phyloP scores from a whole-genome alignment of 345 rosid genomes.

The Hevea brasiliensis region DNA sequence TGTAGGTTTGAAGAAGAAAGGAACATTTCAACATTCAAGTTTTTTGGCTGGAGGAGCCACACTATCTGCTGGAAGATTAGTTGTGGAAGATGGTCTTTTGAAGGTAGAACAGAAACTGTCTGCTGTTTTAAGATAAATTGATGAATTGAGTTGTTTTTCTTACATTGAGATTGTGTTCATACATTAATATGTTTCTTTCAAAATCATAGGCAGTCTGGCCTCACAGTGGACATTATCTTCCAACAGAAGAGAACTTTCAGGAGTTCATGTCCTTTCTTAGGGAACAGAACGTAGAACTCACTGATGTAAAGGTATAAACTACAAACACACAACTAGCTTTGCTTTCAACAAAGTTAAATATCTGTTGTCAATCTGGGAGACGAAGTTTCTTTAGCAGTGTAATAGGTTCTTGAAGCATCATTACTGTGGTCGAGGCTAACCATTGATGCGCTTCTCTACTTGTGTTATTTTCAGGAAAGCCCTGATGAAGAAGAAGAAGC shows the following conservation, averaged over 20 bases:
- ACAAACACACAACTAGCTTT: too few relatives aligned
- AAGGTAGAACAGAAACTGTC: slow-evolving; percentile 43
- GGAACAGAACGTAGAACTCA: slow-evolving; percentile 69
- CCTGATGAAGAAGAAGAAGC: slow-evolving; percentile 63
- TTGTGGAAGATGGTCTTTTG: slow-evolving; percentile 57
- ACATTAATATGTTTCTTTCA: slow-evolving; percentile 6
- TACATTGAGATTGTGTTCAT: background rate
- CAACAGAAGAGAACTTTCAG: slow-evolving; percentile 87
- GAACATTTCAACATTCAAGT: slow-evolving; percentile 90
- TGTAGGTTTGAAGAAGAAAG: slow-evolving; percentile 69
- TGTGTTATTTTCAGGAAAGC: slow-evolving; percentile 47
- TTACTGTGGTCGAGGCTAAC: too few relatives aligned
- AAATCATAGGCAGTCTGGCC: slow-evolving; percentile 80
- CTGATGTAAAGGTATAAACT: slow-evolving; percentile 51
- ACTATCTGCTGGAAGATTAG: slow-evolving; percentile 80
- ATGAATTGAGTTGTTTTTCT: background rate
- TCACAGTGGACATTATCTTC: slow-evolving; percentile 96
- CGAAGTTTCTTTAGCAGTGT: background rate
- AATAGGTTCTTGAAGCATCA: background rate
- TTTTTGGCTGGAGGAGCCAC: slow-evolving; percentile 94
- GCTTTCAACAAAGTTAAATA: background rate
- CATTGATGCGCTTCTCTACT: slow-evolving; percentile 7
- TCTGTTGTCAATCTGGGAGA: background rate
- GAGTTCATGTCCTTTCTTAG: slow-evolving; percentile 66
- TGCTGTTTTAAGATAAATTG: background rate